A percentile compares a stretch with the other conserved stretches of the same genome.
Evolutionary conservation across 306 rosid genomes (phyloP).

Genomic region (Cucumis melo): DNA sequence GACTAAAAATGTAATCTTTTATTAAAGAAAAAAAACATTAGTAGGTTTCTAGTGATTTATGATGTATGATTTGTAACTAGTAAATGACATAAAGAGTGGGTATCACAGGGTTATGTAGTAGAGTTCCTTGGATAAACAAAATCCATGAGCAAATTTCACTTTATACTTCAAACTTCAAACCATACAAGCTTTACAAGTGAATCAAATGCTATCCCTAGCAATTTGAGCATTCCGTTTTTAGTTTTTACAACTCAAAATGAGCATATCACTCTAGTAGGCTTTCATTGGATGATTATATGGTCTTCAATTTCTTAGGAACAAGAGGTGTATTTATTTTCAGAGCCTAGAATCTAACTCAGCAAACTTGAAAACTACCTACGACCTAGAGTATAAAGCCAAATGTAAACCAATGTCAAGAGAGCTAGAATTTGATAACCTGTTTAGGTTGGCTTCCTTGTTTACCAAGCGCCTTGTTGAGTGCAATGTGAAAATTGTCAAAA

Average conservation of each 20-base stretch:
- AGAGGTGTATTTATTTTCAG: background rate
- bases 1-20: no score
- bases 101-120: background rate
- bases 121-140: background rate
- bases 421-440: slow-evolving; percentile 71
- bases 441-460: slow-evolving; percentile 90
- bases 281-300: background rate
- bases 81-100: background rate
- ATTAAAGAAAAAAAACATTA: no score
- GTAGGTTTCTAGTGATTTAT: background rate
- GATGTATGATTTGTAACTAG: background rate
- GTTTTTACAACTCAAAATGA: background rate
- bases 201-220: background rate
- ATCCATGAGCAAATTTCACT: background rate
- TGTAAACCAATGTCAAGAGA: background rate
- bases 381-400: background rate
- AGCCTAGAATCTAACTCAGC: background rate
- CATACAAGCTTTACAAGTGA: background rate
- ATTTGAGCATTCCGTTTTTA: background rate
- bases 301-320: background rate
- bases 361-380: background rate
- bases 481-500: slow-evolving; percentile 43
- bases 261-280: background rate
- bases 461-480: slow-evolving; percentile 76
- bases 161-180: background rate